Evolutionary conservation across 192 early-diverging fungal genomes (phyloP).

Genomic region (Glomus cerebriforme): DNA sequence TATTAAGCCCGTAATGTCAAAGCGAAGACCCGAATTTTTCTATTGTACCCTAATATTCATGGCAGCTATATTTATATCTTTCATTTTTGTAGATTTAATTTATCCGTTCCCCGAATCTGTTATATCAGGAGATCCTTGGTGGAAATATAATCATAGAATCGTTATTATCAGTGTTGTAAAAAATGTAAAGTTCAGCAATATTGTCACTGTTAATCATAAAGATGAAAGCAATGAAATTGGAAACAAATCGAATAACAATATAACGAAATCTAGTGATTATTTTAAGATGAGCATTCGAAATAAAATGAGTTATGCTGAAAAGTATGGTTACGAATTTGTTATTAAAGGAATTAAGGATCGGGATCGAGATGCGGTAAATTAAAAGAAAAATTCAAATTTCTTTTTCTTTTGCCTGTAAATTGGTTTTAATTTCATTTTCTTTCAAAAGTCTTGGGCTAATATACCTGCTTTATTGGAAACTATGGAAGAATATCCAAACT

Average conservation of each 20-base stretch:
- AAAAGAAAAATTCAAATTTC: no score
- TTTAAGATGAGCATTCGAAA: background rate
- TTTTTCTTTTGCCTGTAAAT: no score
- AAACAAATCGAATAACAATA: background rate
- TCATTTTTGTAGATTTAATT: background rate
- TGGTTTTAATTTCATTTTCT: background rate
- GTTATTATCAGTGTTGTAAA: background rate
- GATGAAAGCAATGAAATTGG: background rate
- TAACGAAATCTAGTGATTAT: background rate
- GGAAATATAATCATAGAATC: background rate
- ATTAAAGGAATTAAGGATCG: background rate
- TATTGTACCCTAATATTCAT: background rate
- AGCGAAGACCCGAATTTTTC: background rate
- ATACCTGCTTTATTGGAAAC: conserved; percentile 12
- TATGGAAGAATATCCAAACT: background rate
- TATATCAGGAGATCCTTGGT: background rate
- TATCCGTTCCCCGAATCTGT: background rate
- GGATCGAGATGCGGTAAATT: background rate
- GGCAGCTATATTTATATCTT: background rate
- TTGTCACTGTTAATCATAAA: no score
- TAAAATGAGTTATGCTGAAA: background rate
- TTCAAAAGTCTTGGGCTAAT: background rate
- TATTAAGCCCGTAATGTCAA: background rate
- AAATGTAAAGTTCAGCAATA: background rate
- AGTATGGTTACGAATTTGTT: background rate